phyloP scores from a whole-genome alignment of 352 stramenopile species.

The Hyaloperonospora arabidopsidis region DNA sequence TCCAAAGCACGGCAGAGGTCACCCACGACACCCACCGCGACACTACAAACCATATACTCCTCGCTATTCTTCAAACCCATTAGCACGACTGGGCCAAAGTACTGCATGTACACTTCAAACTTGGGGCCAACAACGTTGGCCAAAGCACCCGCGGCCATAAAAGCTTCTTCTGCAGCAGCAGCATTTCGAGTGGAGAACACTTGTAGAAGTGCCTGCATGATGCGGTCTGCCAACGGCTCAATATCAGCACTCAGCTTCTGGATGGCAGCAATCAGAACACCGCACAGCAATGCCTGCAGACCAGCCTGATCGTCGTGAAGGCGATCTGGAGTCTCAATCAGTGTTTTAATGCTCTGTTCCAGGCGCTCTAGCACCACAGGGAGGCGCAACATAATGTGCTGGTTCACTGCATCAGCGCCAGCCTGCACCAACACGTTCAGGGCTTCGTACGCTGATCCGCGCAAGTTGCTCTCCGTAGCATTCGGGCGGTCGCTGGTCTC shows the following conservation, averaged over 20 bases:
- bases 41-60: conserved; percentile 94
- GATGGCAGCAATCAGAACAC: conserved; percentile 90
- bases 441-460: conserved; percentile 88
- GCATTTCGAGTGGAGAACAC: conserved; percentile 92
- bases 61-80: conserved; percentile 91
- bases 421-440: conserved; percentile 91
- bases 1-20: conserved; percentile 93
- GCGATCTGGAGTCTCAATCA: conserved; percentile 67
- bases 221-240: conserved; percentile 81
- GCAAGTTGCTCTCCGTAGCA: conserved; percentile 85
- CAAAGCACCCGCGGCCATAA: conserved; percentile 90
- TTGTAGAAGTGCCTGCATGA: conserved; percentile 93
- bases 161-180: conserved; percentile 92
- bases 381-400: conserved; percentile 74
- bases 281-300: conserved; percentile 84
- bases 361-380: conserved; percentile 71
- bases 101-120: conserved; percentile 94
- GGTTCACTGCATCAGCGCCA: conserved; percentile 63
- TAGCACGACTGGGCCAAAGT: conserved; percentile 89
- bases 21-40: conserved; percentile 91
- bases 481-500: conserved; percentile 85
- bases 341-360: conserved; percentile 52
- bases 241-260: conserved; percentile 90
- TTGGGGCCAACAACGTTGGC: conserved; percentile 88
- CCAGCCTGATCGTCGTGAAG: conserved; percentile 67